phyloP scores from a whole-genome alignment of 176 grass and related monocot genomes.

The Triticum urartu region DNA sequence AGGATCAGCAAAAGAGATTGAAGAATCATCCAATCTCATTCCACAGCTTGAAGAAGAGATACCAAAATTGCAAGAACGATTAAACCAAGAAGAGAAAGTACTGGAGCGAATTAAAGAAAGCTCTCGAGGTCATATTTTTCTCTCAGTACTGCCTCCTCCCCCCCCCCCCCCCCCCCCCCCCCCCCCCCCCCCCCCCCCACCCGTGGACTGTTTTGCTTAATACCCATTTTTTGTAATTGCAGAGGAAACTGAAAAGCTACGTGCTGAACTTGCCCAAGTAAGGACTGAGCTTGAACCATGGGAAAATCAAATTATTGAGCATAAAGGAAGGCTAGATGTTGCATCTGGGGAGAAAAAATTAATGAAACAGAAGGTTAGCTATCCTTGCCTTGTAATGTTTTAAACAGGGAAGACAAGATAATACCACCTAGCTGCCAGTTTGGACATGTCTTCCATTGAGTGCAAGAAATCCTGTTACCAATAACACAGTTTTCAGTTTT shows the following conservation, averaged over 20 bases:
- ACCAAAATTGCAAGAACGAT: slow-evolving; percentile 70
- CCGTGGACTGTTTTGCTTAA: slow-evolving; percentile 6
- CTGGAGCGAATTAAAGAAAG: slow-evolving; percentile 79
- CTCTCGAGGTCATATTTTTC: slow-evolving; percentile 57
- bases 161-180: neutral
- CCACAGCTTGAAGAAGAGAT: slow-evolving; percentile 77
- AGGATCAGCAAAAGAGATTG: slow-evolving; percentile 59
- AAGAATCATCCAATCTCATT: slow-evolving; percentile 69
- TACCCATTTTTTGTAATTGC: slow-evolving; percentile 20
- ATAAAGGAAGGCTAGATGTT: slow-evolving; percentile 92
- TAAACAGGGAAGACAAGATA: neutral
- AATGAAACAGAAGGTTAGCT: slow-evolving; percentile 80
- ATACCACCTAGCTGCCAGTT: neutral
- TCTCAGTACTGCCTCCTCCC: neutral
- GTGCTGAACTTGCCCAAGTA: slow-evolving; percentile 70
- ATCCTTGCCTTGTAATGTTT: neutral
- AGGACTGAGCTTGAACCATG: slow-evolving; percentile 90
- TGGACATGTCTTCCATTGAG: neutral
- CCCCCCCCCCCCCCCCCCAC: neutral
- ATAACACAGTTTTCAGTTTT: slow-evolving; percentile 25
- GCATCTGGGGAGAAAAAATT: slow-evolving; percentile 72
- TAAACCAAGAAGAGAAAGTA: slow-evolving; percentile 74
- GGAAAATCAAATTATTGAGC: slow-evolving; percentile 95
- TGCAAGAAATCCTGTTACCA: neutral
- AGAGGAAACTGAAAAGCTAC: slow-evolving; percentile 82